Percentiles rank a stretch among this genome's conserved stretches.
phyloP scores from a whole-genome alignment of 164 flowering plant species.

The Umbilicus rupestris region DNA sequence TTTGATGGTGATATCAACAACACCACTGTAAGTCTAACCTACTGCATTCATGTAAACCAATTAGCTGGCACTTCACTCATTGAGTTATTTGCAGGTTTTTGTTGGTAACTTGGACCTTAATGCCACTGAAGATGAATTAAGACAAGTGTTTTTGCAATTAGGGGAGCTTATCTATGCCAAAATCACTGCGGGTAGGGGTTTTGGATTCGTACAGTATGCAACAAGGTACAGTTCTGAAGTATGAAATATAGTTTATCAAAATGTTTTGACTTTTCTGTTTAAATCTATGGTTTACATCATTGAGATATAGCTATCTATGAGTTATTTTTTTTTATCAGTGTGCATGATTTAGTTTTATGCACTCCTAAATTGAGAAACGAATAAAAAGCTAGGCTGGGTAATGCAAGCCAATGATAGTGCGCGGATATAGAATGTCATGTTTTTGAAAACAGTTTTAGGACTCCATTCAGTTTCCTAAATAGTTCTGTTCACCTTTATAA shows the following conservation, averaged over 20 bases:
- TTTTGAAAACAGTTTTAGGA: background rate
- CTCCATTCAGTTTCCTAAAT: background rate
- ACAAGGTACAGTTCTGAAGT: constrained; percentile 40
- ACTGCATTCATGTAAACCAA: background rate
- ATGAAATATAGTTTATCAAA: background rate
- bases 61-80: constrained; percentile 10
- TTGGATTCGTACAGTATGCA: constrained; percentile 83
- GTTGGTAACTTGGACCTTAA: constrained; percentile 87
- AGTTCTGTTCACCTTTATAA: background rate
- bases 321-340: too few relatives aligned
- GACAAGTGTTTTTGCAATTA: constrained; percentile 63
- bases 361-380: background rate
- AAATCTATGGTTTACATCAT: background rate
- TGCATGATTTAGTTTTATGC: background rate
- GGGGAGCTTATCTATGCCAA: constrained; percentile 82
- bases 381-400: background rate
- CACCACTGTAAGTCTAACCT: constrained; percentile 66
- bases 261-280: background rate
- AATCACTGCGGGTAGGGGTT: constrained; percentile 72
- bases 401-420: background rate
- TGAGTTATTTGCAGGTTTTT: constrained; percentile 52
- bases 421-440: background rate
- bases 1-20: constrained; percentile 68
- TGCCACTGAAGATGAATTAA: constrained; percentile 82
- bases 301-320: background rate